Conservation (phyloP, 768 basidiomycete genomes). For the Pulveroboletus frians region DNA sequence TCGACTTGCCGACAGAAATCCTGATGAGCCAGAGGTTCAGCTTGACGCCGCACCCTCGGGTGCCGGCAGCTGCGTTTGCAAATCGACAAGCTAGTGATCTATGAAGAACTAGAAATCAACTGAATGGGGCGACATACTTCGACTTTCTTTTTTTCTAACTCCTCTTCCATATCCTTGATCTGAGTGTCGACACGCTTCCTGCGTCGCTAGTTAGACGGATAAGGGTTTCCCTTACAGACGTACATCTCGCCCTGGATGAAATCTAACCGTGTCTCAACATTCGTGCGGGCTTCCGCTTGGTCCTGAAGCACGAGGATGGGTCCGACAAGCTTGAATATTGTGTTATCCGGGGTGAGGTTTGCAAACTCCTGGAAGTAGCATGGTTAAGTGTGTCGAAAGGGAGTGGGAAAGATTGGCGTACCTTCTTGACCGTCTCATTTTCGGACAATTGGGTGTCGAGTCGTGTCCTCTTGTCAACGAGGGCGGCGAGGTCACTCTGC, state of each 20-base stretch:
- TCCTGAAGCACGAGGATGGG: constrained; percentile 90
- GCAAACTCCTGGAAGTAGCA: constrained; percentile 66
- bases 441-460: constrained; percentile 90
- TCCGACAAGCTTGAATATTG: constrained; percentile 86
- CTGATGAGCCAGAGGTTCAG: not conserved
- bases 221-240: constrained; percentile 17
- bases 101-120: constrained; percentile 10
- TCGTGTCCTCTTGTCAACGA: constrained; percentile 76
- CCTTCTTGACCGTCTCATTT: constrained; percentile 91
- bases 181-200: constrained; percentile 79
- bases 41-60: constrained; percentile 24
- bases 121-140: constrained; percentile 48
- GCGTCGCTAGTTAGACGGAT: constrained; percentile 7
- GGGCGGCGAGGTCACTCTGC: constrained; percentile 64
- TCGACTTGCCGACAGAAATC: not conserved
- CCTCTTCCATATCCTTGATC: constrained; percentile 71
- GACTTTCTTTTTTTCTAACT: constrained; percentile 73
- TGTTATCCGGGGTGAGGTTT: constrained; percentile 65
- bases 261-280: constrained; percentile 84
- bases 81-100: constrained; percentile 51
- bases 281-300: constrained; percentile 76
- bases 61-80: constrained; percentile 53
- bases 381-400: not conserved
- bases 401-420: constrained; percentile 23
- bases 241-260: constrained; percentile 89